Percentiles rank a stretch among this genome's conserved stretches.
These are phyloP conservation scores for Cadophora sp. DNA, from an alignment of 2,329 filamentous ascomycete species.

Conservation along the genomic window DNA sequence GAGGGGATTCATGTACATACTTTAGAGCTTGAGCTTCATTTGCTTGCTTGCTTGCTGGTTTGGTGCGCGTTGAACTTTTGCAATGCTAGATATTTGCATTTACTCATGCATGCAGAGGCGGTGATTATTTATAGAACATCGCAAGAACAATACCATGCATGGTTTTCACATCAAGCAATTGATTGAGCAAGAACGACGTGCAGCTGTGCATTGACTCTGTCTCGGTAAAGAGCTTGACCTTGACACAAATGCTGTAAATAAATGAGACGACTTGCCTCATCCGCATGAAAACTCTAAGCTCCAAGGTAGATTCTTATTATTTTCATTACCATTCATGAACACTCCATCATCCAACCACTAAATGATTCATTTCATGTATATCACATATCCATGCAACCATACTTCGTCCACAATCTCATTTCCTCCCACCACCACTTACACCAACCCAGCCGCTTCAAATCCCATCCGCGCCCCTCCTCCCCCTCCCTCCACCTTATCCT, in stretches of 20 bases:
- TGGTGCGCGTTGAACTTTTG: neutral
- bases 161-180: neutral
- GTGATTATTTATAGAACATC: neutral
- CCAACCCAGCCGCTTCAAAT: too few relatives aligned
- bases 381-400: neutral
- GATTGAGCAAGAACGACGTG: neutral
- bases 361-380: neutral
- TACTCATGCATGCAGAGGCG: neutral
- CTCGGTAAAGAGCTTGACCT: neutral
- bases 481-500: too few relatives aligned
- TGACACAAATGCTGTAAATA: neutral
- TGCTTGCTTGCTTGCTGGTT: neutral
- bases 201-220: neutral
- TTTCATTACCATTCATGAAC: neutral
- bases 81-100: neutral
- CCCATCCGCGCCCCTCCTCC: too few relatives aligned
- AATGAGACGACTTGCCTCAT: neutral
- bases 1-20: slow-evolving; percentile 22
- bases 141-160: neutral
- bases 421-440: too few relatives aligned
- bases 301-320: neutral
- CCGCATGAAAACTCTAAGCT: neutral
- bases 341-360: neutral
- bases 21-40: slow-evolving; percentile 12
- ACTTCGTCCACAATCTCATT: too few relatives aligned